Evolutionary conservation across 192 early-diverging fungal genomes (phyloP), one percentile per base, ranked within the genome.

Genomic region (Coemansia guatemalensis): DNA sequence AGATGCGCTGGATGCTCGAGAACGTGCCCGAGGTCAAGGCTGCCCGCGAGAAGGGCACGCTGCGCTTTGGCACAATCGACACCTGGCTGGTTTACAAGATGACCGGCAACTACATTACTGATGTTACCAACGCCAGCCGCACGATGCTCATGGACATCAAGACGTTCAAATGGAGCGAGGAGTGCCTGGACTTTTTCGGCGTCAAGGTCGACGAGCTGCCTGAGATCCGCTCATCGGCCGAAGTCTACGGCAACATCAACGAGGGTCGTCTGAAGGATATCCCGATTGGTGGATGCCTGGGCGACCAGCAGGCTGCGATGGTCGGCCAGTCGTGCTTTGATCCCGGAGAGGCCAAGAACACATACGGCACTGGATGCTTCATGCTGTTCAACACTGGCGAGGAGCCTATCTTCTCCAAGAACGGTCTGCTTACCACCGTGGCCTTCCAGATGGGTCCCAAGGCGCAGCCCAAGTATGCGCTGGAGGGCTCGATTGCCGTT

Each of bases 361-460:
- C 95, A 8, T 96, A 96, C 79, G 94, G 95, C 44, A 97, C 95
- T 25, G 95, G 94, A 29, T 95, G 93, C 80, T 97, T 97, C 75
- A 93, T 95, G 92, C 80, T 97, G 53, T 94, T 91, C 82, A 95
- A 97, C 85, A 94, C 92, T 18, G 95, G 95, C 30, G 55, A 71
- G 2, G 70, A 85, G 21, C 85, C 87, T 23, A 89, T 95, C 51
- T 73, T 87, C 51, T 92, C 94, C 27, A 85, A 87, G 62, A 88
- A 88, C 58, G 95, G 95, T 1, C 83, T 97, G 39, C 74, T 97
- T 29, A 94, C 94, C 0, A 95, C 95, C 8, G 92, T 95, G 17
- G 93, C 84, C 2, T 97, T 93, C 75, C 86, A 95, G 65, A 84
- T 97, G 47, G 93, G 92, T 27, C 75, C 83, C 53, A 76, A 88